These are phyloP conservation scores for Teratosphaeria nubilosa DNA, from an alignment of 2,329 filamentous ascomycete genomes.

Conservation along the genomic window DNA sequence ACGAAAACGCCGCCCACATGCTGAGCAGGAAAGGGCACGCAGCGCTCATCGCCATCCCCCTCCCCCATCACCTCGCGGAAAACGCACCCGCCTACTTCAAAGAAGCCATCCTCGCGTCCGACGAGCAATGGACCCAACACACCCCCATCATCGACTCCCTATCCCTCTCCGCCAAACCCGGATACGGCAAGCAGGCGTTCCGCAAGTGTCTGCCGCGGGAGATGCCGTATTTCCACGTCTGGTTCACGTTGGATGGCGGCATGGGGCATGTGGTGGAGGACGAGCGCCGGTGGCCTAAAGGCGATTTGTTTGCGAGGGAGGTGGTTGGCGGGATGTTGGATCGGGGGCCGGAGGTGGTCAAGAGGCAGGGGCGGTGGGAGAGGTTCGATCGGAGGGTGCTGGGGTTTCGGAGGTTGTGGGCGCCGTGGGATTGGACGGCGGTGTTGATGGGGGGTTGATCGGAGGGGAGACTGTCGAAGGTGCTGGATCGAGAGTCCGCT, in stretches of 20 bases:
- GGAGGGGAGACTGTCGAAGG: too few relatives aligned
- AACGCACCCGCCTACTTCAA: constrained; percentile 90
- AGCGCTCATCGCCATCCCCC: constrained; percentile 72
- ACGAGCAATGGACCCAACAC: constrained; percentile 94
- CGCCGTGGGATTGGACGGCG: constrained; percentile 82
- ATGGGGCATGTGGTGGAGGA: constrained; percentile 91
- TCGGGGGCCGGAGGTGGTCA: constrained; percentile 68
- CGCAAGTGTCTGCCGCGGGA: constrained; percentile 76
- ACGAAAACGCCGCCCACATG: constrained; percentile 86
- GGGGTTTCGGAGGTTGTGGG: constrained; percentile 74
- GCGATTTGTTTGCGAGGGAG: constrained; percentile 87
- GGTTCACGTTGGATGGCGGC: constrained; percentile 88
- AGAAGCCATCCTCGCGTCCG: constrained; percentile 78
- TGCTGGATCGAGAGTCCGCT: too few relatives aligned
- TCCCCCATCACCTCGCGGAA: constrained; percentile 84
- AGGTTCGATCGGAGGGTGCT: constrained; percentile 60
- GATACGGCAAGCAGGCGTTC: constrained; percentile 72
- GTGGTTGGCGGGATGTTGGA: constrained; percentile 89
- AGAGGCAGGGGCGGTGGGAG: constrained; percentile 80
- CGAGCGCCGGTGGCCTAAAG: constrained; percentile 70
- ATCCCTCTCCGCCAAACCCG: constrained; percentile 48
- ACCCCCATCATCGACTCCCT: constrained; percentile 86
- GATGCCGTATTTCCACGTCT: constrained; percentile 97
- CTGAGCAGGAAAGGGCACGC: constrained; percentile 66
- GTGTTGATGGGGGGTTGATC: constrained; percentile 41